Evolutionary conservation across 108 stramenopile genomes (phyloP), one percentile per base, ranked within the genome.

Genomic region (Cyclotella kingstonii): DNA sequence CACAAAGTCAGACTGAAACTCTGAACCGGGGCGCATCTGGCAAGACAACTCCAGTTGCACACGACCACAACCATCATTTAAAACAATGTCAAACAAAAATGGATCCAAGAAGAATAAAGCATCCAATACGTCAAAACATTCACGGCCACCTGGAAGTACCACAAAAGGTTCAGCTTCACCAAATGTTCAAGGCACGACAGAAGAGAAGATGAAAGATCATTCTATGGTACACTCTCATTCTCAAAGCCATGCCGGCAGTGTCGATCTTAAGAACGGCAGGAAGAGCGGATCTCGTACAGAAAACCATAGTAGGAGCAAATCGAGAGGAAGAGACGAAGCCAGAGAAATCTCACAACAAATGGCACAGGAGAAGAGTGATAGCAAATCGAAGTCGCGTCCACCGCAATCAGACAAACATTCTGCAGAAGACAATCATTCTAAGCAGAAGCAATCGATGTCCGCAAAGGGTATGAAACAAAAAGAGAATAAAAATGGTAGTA

Each of bases 281-380:
- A 64, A 55, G 54, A 56, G 54, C 45, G 57, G 50, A 50, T 58
- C 66, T n/a, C n/a, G n/a, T n/a, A 34, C 31, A 15, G 30, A 56
- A 41, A 57, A 3, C 10, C 51, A 43, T 28, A 44, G 29, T 34
- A 64, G 66, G 54, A 56, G 54, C 45, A 66, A 58, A 50, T 58
- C 66, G 19, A 41, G 66, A 22, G 44, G 54, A 9, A 35, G 54
- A 38, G 66, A 56, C 6, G 48, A 29, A 18, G 1, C 64, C 14
- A 10, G 34, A 9, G 35, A 38, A 4, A 18, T 36, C 11, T 11
- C 9, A 34, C 34, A 36, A 12, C 36, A 3, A 40, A 15, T 7
- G 41, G n/a, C 8, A 9, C 26, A 28, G 42, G 35, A 44, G 25
- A 58, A 68, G 15, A 46, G 48, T 29, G 38, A 41, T 6, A 51